Evolutionary conservation across 1,139 yeast genomes (phyloP).

Genomic region (Candida mesenterica): DNA sequence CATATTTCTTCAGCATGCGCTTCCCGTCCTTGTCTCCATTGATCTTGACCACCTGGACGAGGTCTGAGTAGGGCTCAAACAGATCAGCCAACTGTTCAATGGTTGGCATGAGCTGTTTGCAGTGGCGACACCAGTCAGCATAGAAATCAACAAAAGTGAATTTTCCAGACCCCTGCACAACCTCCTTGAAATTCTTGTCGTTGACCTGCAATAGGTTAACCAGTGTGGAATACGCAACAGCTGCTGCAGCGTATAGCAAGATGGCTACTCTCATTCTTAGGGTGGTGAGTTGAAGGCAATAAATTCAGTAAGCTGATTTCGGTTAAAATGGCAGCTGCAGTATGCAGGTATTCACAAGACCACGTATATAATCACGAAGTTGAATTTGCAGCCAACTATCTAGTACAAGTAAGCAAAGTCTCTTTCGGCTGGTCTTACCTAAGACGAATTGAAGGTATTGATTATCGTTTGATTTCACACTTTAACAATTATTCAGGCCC

Average conservation of each 20-base stretch:
- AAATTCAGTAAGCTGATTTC: no score
- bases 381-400: no score
- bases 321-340: no score
- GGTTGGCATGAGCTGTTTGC: slow-evolving; percentile 63
- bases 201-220: slow-evolving; percentile 26
- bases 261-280: slow-evolving; percentile 1
- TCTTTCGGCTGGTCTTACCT: no score
- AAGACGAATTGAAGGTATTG: no score
- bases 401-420: no score
- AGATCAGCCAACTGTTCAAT: slow-evolving; percentile 57
- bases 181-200: slow-evolving; percentile 52
- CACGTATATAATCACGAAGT: no score
- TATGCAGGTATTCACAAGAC: no score
- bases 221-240: slow-evolving; percentile 14
- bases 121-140: slow-evolving; percentile 82
- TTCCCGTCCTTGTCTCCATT: slow-evolving; percentile 67
- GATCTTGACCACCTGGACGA: slow-evolving; percentile 54
- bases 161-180: slow-evolving; percentile 56
- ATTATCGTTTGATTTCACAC: no score
- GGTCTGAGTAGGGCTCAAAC: slow-evolving; percentile 42
- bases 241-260: slow-evolving; percentile 1
- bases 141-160: slow-evolving; percentile 71
- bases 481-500: no score
- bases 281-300: not conserved
- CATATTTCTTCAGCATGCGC: slow-evolving; percentile 53